Percentiles rank a stretch among this genome's conserved stretches.
Conservation (phyloP, 2,329 filamentous ascomycete genomes). For the Hypoxylon sp. region DNA sequence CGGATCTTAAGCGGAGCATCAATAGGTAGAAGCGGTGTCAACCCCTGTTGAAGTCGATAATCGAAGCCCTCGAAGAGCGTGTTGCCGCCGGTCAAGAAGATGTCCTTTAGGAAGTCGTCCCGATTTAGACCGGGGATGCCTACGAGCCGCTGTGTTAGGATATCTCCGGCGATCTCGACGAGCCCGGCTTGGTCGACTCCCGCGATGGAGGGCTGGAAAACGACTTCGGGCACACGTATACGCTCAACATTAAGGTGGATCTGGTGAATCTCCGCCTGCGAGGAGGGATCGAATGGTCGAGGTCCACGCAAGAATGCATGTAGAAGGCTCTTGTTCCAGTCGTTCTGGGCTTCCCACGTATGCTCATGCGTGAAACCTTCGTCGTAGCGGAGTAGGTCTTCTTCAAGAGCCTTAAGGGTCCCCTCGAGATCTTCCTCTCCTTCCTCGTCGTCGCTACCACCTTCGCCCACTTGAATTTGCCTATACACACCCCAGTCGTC, state of each 20-base stretch:
- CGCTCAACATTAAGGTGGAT: conserved; percentile 97
- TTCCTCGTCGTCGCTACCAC: conserved; percentile 86
- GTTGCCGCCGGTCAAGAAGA: conserved; percentile 96
- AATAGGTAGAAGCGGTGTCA: conserved; percentile 80
- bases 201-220: conserved; percentile 93
- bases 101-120: conserved; percentile 82
- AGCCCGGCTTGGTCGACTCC: conserved; percentile 94
- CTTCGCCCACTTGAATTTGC: conserved; percentile 87
- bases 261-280: conserved; percentile 85
- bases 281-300: conserved; percentile 85
- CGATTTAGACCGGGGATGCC: conserved; percentile 66
- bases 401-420: conserved; percentile 82
- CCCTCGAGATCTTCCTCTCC: conserved; percentile 89
- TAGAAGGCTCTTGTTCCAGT: conserved; percentile 93
- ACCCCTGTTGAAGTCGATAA: conserved; percentile 80
- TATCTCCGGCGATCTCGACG: conserved; percentile 91
- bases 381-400: conserved; percentile 88
- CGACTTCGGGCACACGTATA: conserved; percentile 91
- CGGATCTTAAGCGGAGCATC: conserved; percentile 78
- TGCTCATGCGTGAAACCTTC: conserved; percentile 91
- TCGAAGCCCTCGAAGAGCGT: conserved; percentile 90
- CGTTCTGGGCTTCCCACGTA: conserved; percentile 90
- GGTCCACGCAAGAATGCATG: conserved; percentile 93
- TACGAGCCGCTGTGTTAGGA: conserved; percentile 85
- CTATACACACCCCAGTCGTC: conserved; percentile 99